These are phyloP conservation scores for Colletotrichum viniferum DNA, from an alignment of 2,329 filamentous ascomycete species.

Conservation along the genomic window DNA sequence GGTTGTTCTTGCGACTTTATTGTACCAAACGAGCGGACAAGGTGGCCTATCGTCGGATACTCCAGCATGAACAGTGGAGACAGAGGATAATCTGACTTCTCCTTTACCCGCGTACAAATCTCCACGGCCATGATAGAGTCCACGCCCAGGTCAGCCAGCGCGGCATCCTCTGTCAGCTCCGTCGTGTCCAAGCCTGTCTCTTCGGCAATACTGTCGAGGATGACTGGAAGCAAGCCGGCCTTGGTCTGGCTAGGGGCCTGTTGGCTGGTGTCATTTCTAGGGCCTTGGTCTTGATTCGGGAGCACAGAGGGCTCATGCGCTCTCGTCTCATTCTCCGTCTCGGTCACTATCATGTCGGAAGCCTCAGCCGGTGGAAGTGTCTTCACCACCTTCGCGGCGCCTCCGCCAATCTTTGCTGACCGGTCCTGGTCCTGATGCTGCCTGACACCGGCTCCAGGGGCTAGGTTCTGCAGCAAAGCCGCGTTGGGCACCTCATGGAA, in stretches of 20 bases:
- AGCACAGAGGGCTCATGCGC: too few relatives aligned
- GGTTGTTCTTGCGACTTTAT: background rate
- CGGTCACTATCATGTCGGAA: fast-evolving
- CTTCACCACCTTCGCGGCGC: background rate
- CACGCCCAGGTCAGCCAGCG: background rate
- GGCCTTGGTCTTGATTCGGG: too few relatives aligned
- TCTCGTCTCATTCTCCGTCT: background rate
- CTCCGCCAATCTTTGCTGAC: background rate
- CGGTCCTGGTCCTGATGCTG: background rate
- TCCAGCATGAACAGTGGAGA: background rate
- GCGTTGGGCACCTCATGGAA: background rate
- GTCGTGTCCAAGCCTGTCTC: background rate
- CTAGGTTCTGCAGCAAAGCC: background rate
- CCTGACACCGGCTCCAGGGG: background rate
- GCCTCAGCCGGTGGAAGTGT: fast-evolving
- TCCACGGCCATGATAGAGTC: background rate
- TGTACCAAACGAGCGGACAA: background rate
- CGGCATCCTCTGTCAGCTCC: background rate
- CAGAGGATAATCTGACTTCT: background rate
- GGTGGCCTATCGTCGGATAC: background rate
- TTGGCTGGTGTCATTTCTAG: too few relatives aligned
- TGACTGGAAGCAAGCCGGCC: background rate
- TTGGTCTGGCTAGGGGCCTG: background rate
- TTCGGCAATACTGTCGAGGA: background rate
- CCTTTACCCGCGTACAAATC: background rate